phyloP scores from a whole-genome alignment of 2,329 filamentous ascomycete genomes.

The Grosmannia serpens region DNA sequence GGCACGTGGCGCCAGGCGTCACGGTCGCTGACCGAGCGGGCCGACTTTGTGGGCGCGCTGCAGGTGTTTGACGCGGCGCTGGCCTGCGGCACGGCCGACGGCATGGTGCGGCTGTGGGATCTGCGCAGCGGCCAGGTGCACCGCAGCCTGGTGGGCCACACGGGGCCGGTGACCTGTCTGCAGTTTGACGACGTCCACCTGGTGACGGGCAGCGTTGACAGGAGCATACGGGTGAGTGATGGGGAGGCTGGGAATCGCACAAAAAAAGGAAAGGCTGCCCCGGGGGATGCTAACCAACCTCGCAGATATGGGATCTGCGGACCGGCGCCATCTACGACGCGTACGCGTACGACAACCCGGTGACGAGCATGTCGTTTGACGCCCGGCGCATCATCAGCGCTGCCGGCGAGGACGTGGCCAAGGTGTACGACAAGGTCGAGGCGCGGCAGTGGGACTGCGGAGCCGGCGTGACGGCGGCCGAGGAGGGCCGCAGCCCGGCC shows the following conservation, averaged over 20 bases:
- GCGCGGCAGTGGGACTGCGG: conserved; percentile 95
- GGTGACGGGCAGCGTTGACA: conserved; percentile 83
- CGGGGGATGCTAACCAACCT: too few relatives aligned
- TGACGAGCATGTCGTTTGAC: conserved; percentile 98
- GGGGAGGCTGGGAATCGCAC: too few relatives aligned
- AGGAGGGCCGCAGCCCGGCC: conserved; percentile 51
- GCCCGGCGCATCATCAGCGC: conserved; percentile 77
- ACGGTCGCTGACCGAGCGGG: conserved; percentile 61
- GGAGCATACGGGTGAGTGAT: conserved; percentile 77
- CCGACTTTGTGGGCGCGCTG: conserved; percentile 87
- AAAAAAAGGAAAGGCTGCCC: too few relatives aligned
- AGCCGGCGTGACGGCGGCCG: conserved; percentile 60
- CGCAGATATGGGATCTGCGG: conserved; percentile 93
- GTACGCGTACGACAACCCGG: conserved; percentile 83
- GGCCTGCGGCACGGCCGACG: conserved; percentile 92
- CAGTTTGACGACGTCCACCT: conserved; percentile 95
- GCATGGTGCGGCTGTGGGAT: conserved; percentile 96
- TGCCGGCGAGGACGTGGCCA: conserved; percentile 85
- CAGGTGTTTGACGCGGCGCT: conserved; percentile 95
- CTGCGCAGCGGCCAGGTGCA: conserved; percentile 94
- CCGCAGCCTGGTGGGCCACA: conserved; percentile 88
- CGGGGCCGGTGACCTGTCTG: conserved; percentile 82
- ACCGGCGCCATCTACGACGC: conserved; percentile 93
- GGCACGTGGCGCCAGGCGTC: conserved; percentile 65
- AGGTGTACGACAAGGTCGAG: conserved; percentile 97